Conservation (phyloP, 805 yeast species). For the Helenozyma rhizophorensis region DNA sequence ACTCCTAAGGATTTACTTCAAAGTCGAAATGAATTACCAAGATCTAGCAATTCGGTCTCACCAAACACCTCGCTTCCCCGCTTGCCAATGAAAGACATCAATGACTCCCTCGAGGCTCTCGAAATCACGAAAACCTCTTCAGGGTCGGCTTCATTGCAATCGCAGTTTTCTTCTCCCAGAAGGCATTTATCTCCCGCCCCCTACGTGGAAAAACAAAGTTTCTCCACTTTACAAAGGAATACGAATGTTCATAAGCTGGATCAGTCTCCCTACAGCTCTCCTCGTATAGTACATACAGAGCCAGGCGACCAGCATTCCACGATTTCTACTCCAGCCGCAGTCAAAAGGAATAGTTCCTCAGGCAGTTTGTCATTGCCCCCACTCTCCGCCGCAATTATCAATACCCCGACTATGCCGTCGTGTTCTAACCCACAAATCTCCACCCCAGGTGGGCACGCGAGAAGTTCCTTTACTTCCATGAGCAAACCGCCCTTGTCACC, state of each 20-base stretch:
- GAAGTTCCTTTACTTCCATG: slow-evolving; percentile 13
- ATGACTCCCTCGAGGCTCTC: slow-evolving; percentile 25
- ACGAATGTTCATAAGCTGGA: slow-evolving; percentile 13
- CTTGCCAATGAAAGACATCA: slow-evolving; percentile 22
- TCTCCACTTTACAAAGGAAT: slow-evolving; percentile 61
- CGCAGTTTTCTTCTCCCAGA: slow-evolving; percentile 47
- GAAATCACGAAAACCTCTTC: slow-evolving; percentile 22
- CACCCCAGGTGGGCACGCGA: neutral
- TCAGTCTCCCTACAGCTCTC: slow-evolving; percentile 35
- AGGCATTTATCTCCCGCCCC: slow-evolving; percentile 55
- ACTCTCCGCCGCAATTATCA: neutral
- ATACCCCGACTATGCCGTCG: neutral
- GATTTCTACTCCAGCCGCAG: slow-evolving; percentile 4
- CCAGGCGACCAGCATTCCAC: slow-evolving; percentile 40
- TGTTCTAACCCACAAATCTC: neutral
- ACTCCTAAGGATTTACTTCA: slow-evolving; percentile 44
- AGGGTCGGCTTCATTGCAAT: slow-evolving; percentile 17
- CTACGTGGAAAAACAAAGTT: slow-evolving; percentile 43
- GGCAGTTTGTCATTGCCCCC: slow-evolving; percentile 9
- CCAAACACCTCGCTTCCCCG: slow-evolving; percentile 10
- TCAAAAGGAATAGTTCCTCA: slow-evolving; percentile 19
- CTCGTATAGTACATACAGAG: slow-evolving; percentile 34
- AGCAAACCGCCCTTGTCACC: slow-evolving; percentile 75
- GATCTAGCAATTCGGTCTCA: slow-evolving; percentile 7
- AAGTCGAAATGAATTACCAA: slow-evolving; percentile 4